Evolutionary conservation across 768 basidiomycete species (phyloP), one percentile per base, ranked within the genome.

Genomic region (Dioszegia aurantiaca): DNA sequence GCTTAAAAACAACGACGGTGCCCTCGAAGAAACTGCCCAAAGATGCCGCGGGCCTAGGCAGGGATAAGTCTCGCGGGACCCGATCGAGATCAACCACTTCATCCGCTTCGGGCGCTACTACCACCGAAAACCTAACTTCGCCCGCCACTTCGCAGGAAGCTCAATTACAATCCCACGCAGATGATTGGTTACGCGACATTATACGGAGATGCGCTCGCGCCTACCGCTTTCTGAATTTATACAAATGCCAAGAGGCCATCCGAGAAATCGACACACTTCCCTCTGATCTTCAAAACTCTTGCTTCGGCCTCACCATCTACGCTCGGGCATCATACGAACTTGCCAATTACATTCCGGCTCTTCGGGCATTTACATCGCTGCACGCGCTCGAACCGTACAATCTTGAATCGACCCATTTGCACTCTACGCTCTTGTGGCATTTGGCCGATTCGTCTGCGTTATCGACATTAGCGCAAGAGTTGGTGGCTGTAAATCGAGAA

Each of bases 391-490:
- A 97, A 63, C 93, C 93, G n/a, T 88, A 90, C 80, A 85, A 89
- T 23, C 76, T 93, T 58, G 84, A 84, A 80, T 89, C 91, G 75
- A 92, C 95, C 89, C 93, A 98, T 78, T 84, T 92, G 40, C 95
- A 90, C 78, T 95, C 93, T 44, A 95, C 95, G 26, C 82, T 94
- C 33, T 80, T 98, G 43, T 99, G 94, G 94, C 94, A 98, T 77
- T 80, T 95, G 47, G 87, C 89, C 72, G 83, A 85, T 64, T 84
- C 84, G 63, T 85, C 91, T 52, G 84, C 87, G 64, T 82, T 99
- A 58, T 92, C 94, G 3, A 90, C 87, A 79, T 82, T 99, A 33
- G 89, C 94, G 1, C 94, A 98, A 77, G 90, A 93, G 63, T 80
- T 98, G 42, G 83, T 95, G 67, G 84, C 85, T 53, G 86, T 92